phyloP scores from a whole-genome alignment of 2,329 filamentous ascomycete genomes.

The Hymenoscyphus scutula region DNA sequence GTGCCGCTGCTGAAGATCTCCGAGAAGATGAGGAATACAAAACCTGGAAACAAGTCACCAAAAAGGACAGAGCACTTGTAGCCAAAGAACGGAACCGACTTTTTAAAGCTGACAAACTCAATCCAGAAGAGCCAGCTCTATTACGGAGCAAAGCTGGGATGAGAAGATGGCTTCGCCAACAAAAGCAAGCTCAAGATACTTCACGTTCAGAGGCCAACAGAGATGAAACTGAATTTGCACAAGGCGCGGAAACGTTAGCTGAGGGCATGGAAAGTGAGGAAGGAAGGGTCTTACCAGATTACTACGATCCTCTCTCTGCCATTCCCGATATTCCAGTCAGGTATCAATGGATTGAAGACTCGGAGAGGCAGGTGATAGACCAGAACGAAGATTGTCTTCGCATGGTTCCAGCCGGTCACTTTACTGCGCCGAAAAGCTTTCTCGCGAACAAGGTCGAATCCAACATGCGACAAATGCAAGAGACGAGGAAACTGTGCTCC shows the following conservation, averaged over 20 bases:
- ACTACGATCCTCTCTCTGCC: conserved; percentile 83
- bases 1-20: conserved; percentile 67
- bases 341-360: conserved; percentile 85
- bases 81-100: conserved; percentile 83
- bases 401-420: conserved; percentile 71
- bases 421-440: conserved; percentile 70
- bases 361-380: conserved; percentile 84
- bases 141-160: conserved; percentile 83
- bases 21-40: conserved; percentile 95
- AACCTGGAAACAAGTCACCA: conserved; percentile 98
- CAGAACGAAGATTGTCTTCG: conserved; percentile 81
- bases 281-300: conserved; percentile 84
- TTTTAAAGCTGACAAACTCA: conserved; percentile 81
- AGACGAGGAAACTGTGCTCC: conserved; percentile 90
- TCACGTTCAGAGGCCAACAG: conserved; percentile 44
- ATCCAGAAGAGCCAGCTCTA: conserved; percentile 82
- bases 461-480: conserved; percentile 94
- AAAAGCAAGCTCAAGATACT: conserved; percentile 62
- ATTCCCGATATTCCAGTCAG: conserved; percentile 80
- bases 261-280: conserved; percentile 87
- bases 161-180: conserved; percentile 79
- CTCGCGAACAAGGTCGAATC: conserved; percentile 79
- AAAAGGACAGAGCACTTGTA: conserved; percentile 85
- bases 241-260: conserved; percentile 72
- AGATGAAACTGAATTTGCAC: conserved; percentile 46